Evolutionary conservation across 805 yeast genomes (phyloP), one percentile per base, ranked within the genome.

Genomic region (Kodamaea kaohsiungensis): DNA sequence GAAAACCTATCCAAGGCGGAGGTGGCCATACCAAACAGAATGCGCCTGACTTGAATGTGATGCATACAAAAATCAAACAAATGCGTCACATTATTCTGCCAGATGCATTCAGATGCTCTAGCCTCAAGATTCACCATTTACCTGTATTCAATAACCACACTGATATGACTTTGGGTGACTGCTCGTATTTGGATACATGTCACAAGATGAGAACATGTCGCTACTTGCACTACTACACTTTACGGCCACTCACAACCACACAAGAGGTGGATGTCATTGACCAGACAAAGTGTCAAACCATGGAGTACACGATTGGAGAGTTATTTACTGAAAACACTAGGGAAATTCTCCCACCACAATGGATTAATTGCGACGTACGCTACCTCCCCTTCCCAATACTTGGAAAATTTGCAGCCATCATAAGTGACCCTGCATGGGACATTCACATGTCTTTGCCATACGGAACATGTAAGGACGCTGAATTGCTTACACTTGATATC

Each of bases 381-480:
- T 76, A 80, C 49, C 76, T 92, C 53, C 91, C 93, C 59, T 85
- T 93, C 62, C 71, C 67, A 18, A 71, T 82, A 6, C 69, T 92
- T 53, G 97, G 98, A 1, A 85, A 87, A 70, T 89, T 89, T 72
- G 91, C 80, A 40, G 91, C 86, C 2, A 84, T 92, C 10, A 82
- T 93, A 52, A 93, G 96, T 0, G 98, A 92, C 68, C 97, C 97
- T 2, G 95, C 97, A 7, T 92, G 98, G 98, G 92, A 91, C 59
- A 92, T 92, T 58, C 97, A 92, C 71, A 91, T 89, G 92, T 87
- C 88, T 53, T 68, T 83, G 55, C 91, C 91, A 3, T 86, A 87
- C 66, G 89, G 90, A 10, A 84, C 90, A 1, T 85, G 90, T 65
- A 87, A 87, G 54, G 96, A 89, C 65, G 79, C 83, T 1, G 97